Conservation (phyloP, 352 stramenopile genomes). For the Phytophthora hibernalis region DNA sequence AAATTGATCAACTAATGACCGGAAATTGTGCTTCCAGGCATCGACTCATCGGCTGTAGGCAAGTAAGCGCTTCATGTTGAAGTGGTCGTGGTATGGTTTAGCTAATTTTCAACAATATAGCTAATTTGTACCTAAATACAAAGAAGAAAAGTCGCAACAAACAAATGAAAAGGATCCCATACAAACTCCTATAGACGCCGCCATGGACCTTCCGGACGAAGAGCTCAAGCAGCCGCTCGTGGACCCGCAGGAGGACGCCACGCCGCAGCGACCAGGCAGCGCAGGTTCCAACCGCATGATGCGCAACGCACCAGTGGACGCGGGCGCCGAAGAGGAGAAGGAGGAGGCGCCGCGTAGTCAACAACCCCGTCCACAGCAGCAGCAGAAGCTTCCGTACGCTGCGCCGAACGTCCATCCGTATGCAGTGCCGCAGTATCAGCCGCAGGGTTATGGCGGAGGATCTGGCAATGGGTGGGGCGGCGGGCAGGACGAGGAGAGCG, state of each 20-base stretch:
- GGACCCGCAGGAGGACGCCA: conserved; percentile 20
- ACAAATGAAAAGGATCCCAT: conserved; percentile 29
- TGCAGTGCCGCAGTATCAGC: conserved; percentile 80
- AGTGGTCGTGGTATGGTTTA: conserved; percentile 24
- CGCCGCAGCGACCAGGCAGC: conserved; percentile 13
- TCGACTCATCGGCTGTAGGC: conserved; percentile 17
- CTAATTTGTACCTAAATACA: conserved; percentile 31
- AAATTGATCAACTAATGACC: neutral
- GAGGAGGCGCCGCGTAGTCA: conserved; percentile 35
- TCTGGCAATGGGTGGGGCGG: conserved; percentile 48
- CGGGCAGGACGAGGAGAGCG: conserved; percentile 52
- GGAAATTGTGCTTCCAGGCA: conserved; percentile 10
- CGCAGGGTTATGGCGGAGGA: conserved; percentile 55
- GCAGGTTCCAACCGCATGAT: conserved; percentile 23
- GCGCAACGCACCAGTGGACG: conserved; percentile 33
- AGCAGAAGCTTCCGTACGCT: conserved; percentile 59
- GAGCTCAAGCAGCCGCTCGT: conserved; percentile 83
- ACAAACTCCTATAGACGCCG: conserved; percentile 11
- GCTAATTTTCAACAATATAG: conserved; percentile 26
- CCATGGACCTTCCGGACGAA: conserved; percentile 78
- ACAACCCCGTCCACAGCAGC: conserved; percentile 14
- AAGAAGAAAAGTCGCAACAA: conserved; percentile 41
- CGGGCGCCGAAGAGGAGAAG: conserved; percentile 68
- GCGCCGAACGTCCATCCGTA: conserved; percentile 86
- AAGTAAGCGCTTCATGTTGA: conserved; percentile 29